Conservation (phyloP, 306 rosid species). For the Vigna trinervia region DNA sequence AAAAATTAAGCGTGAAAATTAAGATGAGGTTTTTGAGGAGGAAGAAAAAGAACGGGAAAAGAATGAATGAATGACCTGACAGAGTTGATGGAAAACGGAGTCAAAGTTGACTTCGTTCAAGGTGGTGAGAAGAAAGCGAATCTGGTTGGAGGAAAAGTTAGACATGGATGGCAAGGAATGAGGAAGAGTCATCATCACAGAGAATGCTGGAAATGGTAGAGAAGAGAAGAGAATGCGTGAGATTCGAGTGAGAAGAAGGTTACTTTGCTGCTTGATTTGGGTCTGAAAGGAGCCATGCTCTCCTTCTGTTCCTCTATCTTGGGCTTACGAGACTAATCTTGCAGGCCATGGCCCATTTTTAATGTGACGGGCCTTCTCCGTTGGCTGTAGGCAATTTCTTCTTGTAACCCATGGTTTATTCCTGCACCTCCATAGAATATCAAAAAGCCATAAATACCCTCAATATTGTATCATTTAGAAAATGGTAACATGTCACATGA, state of each 20-base stretch:
- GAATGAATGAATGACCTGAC: constrained; percentile 58
- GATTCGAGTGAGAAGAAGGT: constrained; percentile 8
- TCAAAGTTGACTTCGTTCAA: constrained; percentile 76
- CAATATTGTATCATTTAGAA: too few species aligned
- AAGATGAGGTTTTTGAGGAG: not conserved
- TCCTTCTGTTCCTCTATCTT: not conserved
- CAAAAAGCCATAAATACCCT: too few species aligned
- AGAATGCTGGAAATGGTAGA: not conserved
- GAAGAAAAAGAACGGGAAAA: not conserved
- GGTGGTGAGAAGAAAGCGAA: constrained; percentile 84
- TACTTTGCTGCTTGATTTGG: not conserved
- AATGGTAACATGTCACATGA: too few species aligned
- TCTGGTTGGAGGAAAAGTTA: constrained; percentile 73
- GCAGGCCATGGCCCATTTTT: not conserved
- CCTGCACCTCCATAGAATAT: too few species aligned
- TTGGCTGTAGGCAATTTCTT: not conserved
- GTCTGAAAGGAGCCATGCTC: not conserved
- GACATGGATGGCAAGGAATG: constrained; percentile 53
- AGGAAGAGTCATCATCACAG: not conserved
- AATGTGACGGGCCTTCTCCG: not conserved
- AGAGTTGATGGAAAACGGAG: constrained; percentile 73
- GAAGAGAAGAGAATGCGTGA: not conserved
- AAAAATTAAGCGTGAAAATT: not conserved
- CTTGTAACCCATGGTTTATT: too few species aligned
- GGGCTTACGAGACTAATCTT: not conserved